Base-by-base conservation (phyloP, 306 rosid genomes). In the Vigna trinervia region DNA sequence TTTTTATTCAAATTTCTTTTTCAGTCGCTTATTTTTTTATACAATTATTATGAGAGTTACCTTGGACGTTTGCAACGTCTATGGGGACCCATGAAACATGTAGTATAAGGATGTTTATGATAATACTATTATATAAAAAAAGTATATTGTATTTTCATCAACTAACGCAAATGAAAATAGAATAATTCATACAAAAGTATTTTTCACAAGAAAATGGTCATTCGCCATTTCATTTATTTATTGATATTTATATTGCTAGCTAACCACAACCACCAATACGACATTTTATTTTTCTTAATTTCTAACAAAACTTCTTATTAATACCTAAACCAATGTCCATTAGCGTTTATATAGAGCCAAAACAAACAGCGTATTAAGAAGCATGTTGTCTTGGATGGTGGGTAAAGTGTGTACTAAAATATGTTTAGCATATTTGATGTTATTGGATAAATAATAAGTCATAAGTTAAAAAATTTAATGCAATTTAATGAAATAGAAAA, bases 181-280 rank as follows among this genome's bases (percentile, higher is more conserved):
- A 4, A 41, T 68, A 56, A 8, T 68, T 58, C 69, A 78, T 78
- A 46, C 38, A 11, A 76, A 0, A 54, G 60, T 56, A 54, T 67
- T 39, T 7, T 45, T 66, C 47, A 63, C 53, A 34, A 13, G 5
- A 52, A 26, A 38, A 43, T 3, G 1, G 5, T 10, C 9, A 1
- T 4, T 39, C 1, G 4, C 39, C 20, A 45, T 41, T 51, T 76
- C 3, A 14, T 76, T 65, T 20, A 59, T 48, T 8, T 48, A 28
- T 69, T 15, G 9, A 15, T 12, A 15, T 6, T 2, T 28, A 30
- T 32, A 30, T 60, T 15, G 32, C 43, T 13, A 14, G 5, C 3
- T 32, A 13, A 28, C n/a, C 23, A 32, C 15, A 61, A 15, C 23
- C 68, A 61, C 68, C 20, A 61, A 32, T 1, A 32, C 23, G 0